Conservation (phyloP, 2,329 filamentous ascomycete species). For the Aspergillus candidus region DNA sequence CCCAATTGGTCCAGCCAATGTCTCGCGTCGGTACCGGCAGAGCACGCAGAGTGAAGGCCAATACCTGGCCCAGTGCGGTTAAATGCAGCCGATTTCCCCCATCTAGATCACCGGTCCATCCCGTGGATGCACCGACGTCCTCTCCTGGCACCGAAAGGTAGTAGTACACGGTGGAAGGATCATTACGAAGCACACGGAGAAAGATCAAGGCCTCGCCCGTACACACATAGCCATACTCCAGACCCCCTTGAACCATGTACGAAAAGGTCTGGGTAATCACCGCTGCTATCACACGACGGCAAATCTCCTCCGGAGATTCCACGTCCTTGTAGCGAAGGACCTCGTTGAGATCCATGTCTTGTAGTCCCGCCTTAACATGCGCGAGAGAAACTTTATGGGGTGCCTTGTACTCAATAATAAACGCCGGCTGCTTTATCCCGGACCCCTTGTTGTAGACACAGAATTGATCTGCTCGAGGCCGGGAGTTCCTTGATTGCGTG, state of each 20-base stretch:
- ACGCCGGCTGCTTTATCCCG: slow-evolving; percentile 19
- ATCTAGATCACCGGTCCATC: slow-evolving; percentile 9
- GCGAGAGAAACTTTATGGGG: slow-evolving; percentile 42
- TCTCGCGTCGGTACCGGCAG: slow-evolving; percentile 9
- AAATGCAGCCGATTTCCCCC: slow-evolving; percentile 22
- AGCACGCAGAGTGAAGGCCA: slow-evolving; percentile 26
- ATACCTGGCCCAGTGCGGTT: slow-evolving; percentile 28
- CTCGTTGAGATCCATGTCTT: slow-evolving; percentile 37
- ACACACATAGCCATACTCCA: slow-evolving; percentile 40
- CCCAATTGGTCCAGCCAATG: slow-evolving; percentile 3
- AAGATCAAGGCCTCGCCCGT: slow-evolving; percentile 44
- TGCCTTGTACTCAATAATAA: slow-evolving; percentile 42
- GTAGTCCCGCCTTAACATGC: slow-evolving; percentile 40
- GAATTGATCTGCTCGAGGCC: slow-evolving; percentile 29
- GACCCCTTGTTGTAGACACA: slow-evolving; percentile 27
- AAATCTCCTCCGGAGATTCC: slow-evolving; percentile 31
- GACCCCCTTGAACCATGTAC: slow-evolving; percentile 45
- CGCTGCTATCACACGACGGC: slow-evolving; percentile 36
- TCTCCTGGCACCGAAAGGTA: slow-evolving; percentile 25
- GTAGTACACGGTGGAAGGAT: slow-evolving; percentile 26
- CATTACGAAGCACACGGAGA: slow-evolving; percentile 30
- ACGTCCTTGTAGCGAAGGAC: slow-evolving; percentile 31
- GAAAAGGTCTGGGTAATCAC: slow-evolving; percentile 46
- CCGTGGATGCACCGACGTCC: slow-evolving; percentile 19
- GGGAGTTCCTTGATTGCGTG: slow-evolving; percentile 6